Conservation (phyloP, 345 rosid genomes). For the Anastatica hierochuntica region DNA sequence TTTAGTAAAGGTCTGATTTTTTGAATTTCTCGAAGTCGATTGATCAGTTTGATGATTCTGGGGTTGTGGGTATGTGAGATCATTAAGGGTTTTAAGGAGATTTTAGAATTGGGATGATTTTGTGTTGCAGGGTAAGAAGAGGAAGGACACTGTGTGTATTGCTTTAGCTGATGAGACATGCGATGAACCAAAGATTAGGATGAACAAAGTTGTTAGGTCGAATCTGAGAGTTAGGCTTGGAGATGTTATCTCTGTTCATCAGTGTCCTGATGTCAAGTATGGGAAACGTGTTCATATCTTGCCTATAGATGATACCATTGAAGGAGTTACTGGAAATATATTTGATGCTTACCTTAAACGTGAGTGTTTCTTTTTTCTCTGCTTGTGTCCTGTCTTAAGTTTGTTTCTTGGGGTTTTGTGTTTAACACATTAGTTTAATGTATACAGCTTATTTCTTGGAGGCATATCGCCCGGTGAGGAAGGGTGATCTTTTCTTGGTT, state of each 20-base stretch:
- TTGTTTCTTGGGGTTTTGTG: not conserved
- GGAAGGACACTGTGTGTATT: slow-evolving; percentile 59
- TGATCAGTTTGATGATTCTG: not conserved
- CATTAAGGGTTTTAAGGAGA: not conserved
- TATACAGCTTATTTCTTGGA: slow-evolving; percentile 57
- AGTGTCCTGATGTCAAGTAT: slow-evolving; percentile 61
- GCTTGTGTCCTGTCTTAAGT: no score
- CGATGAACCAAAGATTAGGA: slow-evolving; percentile 45
- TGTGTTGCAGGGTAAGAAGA: slow-evolving; percentile 46
- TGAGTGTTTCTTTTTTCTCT: slow-evolving; percentile 17
- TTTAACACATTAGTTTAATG: not conserved
- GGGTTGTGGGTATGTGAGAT: not conserved
- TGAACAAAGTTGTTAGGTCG: slow-evolving; percentile 61
- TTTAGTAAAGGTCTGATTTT: slow-evolving; percentile 42
- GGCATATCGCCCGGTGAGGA: slow-evolving; percentile 59
- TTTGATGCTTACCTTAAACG: slow-evolving; percentile 62
- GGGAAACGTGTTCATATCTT: slow-evolving; percentile 63
- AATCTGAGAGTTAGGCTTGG: slow-evolving; percentile 65
- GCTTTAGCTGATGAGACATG: slow-evolving; percentile 61
- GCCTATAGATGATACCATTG: slow-evolving; percentile 59
- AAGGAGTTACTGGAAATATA: slow-evolving; percentile 53
- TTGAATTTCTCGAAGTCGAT: no score
- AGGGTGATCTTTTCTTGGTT: slow-evolving; percentile 56
- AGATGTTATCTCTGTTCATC: slow-evolving; percentile 58
- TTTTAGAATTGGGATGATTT: not conserved